Evolutionary conservation across 805 yeast species (phyloP).

Genomic region (Candida sonorensis): DNA sequence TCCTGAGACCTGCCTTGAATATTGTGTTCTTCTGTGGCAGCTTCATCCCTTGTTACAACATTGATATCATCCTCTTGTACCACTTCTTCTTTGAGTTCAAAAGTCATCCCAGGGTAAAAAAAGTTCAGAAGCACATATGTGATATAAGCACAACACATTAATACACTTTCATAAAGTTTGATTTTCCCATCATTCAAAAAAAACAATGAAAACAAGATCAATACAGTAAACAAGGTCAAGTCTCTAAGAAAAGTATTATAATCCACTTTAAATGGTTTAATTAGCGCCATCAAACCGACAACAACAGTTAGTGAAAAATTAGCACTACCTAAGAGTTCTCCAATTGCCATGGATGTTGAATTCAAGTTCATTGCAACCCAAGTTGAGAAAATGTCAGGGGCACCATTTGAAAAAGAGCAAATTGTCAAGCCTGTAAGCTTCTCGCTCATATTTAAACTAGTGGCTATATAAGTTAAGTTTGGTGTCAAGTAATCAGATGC

Average conservation of each 20-base stretch:
- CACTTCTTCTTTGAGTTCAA: too few species aligned
- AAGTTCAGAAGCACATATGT: constrained; percentile 45
- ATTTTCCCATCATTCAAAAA: constrained; percentile 52
- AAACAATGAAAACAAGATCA: constrained; percentile 44
- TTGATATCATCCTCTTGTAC: too few species aligned
- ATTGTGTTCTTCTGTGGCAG: too few species aligned
- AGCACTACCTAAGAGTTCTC: constrained; percentile 49
- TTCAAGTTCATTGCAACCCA: constrained; percentile 71
- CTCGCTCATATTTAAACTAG: constrained; percentile 57
- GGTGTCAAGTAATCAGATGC: constrained; percentile 84
- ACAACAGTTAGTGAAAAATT: constrained; percentile 46
- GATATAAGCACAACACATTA: constrained; percentile 51
- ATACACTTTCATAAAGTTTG: constrained; percentile 45
- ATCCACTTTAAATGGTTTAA: constrained; percentile 44
- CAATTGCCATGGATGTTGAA: constrained; percentile 49
- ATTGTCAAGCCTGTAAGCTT: constrained; percentile 80
- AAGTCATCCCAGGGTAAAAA: constrained; percentile 12
- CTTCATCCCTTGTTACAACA: too few species aligned
- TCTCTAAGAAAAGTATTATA: constrained; percentile 53
- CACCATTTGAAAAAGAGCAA: constrained; percentile 86
- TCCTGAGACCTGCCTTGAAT: too few species aligned
- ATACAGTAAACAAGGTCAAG: constrained; percentile 43
- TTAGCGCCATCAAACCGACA: constrained; percentile 41
- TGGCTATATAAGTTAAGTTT: constrained; percentile 61
- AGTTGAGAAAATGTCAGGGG: constrained; percentile 84